phyloP scores from a whole-genome alignment of 2,329 filamentous ascomycete genomes.

The Penicillium sumatraense region DNA sequence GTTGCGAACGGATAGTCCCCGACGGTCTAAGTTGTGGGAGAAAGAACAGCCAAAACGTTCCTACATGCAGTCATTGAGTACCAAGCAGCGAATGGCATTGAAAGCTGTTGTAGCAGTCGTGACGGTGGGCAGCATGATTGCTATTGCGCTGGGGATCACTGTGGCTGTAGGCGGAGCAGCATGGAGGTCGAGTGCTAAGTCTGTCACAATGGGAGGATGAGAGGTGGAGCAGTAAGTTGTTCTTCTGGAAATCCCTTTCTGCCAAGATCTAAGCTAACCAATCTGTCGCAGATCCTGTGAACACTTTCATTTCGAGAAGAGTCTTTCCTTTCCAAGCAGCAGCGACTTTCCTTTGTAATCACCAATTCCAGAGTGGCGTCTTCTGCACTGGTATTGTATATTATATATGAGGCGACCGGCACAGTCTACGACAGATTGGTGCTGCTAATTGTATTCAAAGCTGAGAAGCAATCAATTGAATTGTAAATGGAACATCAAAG shows the following conservation, averaged over 20 bases:
- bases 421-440: neutral
- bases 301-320: neutral
- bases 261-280: neutral
- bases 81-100: slow-evolving; percentile 42
- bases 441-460: neutral
- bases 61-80: slow-evolving; percentile 40
- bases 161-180: slow-evolving; percentile 49
- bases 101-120: slow-evolving; percentile 48
- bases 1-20: slow-evolving; percentile 24
- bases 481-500: neutral
- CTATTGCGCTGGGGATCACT: slow-evolving; percentile 51
- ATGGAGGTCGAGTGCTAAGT: slow-evolving; percentile 43
- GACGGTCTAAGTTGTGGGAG: slow-evolving; percentile 40
- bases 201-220: slow-evolving; percentile 31
- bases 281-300: neutral
- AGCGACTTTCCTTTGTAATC: neutral
- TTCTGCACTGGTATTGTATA: neutral
- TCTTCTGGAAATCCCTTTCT: too few relatives aligned
- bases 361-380: neutral
- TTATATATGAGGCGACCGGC: neutral
- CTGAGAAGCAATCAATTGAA: neutral
- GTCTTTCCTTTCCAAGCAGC: neutral
- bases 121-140: slow-evolving; percentile 49
- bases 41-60: slow-evolving; percentile 38
- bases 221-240: too few relatives aligned